Evolutionary conservation across 1,284 basidiomycete species (phyloP).

Genomic region (Erythrobasidium hasegawianum): DNA sequence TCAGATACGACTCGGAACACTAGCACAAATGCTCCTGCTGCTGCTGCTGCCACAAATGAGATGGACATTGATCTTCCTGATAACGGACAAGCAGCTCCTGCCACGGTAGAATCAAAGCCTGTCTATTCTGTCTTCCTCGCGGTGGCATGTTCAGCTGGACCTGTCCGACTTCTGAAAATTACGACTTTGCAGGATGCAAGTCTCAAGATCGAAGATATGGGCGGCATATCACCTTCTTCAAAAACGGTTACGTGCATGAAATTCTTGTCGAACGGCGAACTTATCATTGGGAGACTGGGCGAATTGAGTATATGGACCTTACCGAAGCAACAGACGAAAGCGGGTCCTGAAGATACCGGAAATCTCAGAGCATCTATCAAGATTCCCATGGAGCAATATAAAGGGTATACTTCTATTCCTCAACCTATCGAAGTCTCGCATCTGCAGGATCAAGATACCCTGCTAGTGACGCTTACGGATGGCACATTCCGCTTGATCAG

Average conservation of each 20-base stretch:
- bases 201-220: background rate
- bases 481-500: constrained; percentile 17
- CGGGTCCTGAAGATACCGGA: too few relatives aligned
- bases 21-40: background rate
- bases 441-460: background rate
- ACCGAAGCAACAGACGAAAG: background rate
- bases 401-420: constrained; percentile 16
- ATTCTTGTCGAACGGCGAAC: background rate
- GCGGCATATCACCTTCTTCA: background rate
- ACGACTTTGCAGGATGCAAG: background rate
- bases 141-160: constrained; percentile 8
- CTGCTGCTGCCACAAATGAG: background rate
- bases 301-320: constrained; percentile 7
- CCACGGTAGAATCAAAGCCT: background rate
- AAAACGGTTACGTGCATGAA: constrained; percentile 10
- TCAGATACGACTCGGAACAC: too few relatives aligned
- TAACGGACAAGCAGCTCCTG: background rate
- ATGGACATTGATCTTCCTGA: background rate
- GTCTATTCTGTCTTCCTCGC: constrained; percentile 1
- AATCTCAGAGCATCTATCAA: background rate
- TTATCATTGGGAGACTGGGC: constrained; percentile 13
- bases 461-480: constrained; percentile 9
- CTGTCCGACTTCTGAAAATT: constrained; percentile 1
- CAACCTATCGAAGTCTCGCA: background rate
- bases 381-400: constrained; percentile 15